Evolutionary conservation across 257 asterid species (phyloP), one percentile per base, ranked within the genome.

Genomic region (Linaria vulgaris): DNA sequence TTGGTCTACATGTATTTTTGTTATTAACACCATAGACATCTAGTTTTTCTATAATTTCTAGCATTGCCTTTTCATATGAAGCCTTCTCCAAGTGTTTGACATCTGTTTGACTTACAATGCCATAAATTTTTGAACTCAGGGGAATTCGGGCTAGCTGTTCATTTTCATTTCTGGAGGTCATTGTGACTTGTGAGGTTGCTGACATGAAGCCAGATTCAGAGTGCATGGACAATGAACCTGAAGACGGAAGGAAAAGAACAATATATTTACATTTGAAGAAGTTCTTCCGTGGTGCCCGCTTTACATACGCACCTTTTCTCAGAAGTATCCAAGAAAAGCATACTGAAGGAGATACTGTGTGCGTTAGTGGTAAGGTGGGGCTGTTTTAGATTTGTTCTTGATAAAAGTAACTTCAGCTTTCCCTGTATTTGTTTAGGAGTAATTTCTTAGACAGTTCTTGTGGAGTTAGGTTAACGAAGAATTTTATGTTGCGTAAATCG

Each of bases 301-400:
- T 89, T 79, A 87, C 97, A 61, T 74, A 58, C 74, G 56, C 66
- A 43, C 91, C 95, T 68, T 89, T 92, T 76, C 99, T 92, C 66
- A 83, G 52, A 81, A 82, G 88, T 71, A 76, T 92, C 59, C 84
- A 85, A 77, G 96, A 71, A 69, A 92, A 89, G 84, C 80, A 92
- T 75, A 85, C 56, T 73, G 90, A 80, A 68, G 97, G 95, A 64
- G 96, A 92, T 76, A 56, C 78, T 49, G 94, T 92, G 45, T 89
- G 99, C 57, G 90, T 92, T 72, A 89, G 97, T 76, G 99, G 99
- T 75, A 92, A 92, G 97, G 99, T 89, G 66, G 67, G 84, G 59
- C 68, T 63, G 64, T 53, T 59, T 30, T 53, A 65, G 44, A 14
- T 59, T 54, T 72, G 53, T 64, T 20, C 30, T 65, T 21, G 47